These are phyloP conservation scores for Echium plantagineum DNA, from an alignment of 257 asterid species.

Conservation along the genomic window DNA sequence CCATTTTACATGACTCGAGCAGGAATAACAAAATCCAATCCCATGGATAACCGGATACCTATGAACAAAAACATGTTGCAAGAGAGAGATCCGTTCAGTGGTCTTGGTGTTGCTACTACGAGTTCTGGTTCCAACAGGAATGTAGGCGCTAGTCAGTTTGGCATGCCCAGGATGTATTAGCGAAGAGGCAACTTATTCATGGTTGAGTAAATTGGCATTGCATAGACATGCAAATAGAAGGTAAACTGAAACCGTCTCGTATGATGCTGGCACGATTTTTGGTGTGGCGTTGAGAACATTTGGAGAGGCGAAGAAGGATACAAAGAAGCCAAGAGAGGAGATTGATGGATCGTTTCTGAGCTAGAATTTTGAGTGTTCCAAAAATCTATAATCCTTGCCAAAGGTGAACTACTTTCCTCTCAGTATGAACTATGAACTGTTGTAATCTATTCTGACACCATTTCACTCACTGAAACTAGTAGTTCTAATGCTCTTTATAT, in stretches of 20 bases:
- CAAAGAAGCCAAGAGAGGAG: neutral
- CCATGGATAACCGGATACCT: constrained; percentile 35
- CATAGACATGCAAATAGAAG: neutral
- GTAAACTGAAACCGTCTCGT: neutral
- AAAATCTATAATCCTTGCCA: neutral
- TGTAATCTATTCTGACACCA: too few relatives aligned
- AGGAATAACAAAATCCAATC: constrained; percentile 32
- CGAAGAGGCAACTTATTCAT: neutral
- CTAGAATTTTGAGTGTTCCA: neutral
- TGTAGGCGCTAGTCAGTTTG: constrained; percentile 27
- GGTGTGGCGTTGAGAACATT: neutral
- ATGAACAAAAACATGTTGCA: constrained; percentile 58
- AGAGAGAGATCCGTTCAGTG: constrained; percentile 48
- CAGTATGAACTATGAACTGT: too few relatives aligned
- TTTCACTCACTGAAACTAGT: neutral
- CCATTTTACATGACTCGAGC: constrained; percentile 37
- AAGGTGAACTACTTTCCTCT: neutral
- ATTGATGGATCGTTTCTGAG: neutral
- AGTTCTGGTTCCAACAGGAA: constrained; percentile 26
- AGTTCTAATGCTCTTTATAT: neutral
- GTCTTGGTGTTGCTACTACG: constrained; percentile 31
- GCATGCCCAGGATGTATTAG: constrained; percentile 32
- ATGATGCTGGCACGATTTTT: neutral
- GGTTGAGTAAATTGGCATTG: neutral
- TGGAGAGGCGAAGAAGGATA: neutral